Base-by-base conservation (phyloP, 192 early-diverging fungal genomes). In the Gaertneriomyces sp. region DNA sequence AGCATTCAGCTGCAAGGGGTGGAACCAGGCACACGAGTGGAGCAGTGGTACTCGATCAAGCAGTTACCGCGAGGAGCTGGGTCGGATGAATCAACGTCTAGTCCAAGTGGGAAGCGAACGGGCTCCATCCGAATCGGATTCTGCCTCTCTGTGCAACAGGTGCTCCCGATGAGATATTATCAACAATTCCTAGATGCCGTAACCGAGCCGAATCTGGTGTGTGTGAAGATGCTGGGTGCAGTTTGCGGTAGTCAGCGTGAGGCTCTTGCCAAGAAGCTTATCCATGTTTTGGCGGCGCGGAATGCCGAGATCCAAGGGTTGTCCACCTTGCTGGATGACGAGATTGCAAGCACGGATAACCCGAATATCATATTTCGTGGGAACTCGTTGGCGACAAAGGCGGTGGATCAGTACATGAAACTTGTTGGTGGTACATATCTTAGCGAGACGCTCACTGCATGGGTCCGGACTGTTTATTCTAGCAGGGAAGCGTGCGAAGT, bases 341-440 rank as follows among this genome's bases (percentile, higher is more conserved):
- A 79, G 19, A 77, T 79, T 38, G 33, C 56, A 12, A 58, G 19
- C 0, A 66, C 64, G 45, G 84, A 80, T 12, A 79, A 81, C 54
- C 68, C 74, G 5, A 84, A 86, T 61, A 85, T 80, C 33, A 62
- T 85, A 16, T 86, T 86, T 66, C 63, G 84, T 50, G 84, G 79
- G 9, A 86, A 83, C 51, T 75, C 77, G 7, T 50, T 85, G 46
- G 75, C 82, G 8, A 85, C 80, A 10, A 86, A 86, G 61, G 58
- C 74, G 6, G 49, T 86, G 7, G 84, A 86, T 50, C 72, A 80
- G 59, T 86, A 79, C 67, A 83, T 86, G 83, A 84, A 86, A 56
- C 49, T 68, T 7, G 44, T 81, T 44, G 84, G 75, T 6, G 56
- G 60, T 39, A 63, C 74, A 3, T 86, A 84, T 53, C 64, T 86